Conservation (phyloP, 148 eudicot genomes). For the Rhododendron vialii region DNA sequence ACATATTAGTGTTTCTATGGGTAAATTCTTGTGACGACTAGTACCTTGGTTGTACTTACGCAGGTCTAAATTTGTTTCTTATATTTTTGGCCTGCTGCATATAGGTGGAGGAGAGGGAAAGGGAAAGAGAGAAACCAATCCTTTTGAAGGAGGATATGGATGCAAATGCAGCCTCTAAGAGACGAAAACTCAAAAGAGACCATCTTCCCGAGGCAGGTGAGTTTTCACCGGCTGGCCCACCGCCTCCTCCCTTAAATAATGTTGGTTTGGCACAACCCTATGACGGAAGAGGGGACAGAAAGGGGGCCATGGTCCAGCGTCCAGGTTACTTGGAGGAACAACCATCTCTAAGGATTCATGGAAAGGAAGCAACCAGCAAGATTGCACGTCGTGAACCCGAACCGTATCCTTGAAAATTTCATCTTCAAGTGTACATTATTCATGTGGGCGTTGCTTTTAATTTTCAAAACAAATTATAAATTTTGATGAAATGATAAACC, state of each 20-base stretch:
- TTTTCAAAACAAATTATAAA: neutral
- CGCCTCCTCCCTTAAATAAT: constrained; percentile 43
- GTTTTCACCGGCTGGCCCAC: constrained; percentile 61
- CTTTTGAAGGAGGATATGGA: constrained; percentile 75
- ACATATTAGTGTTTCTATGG: neutral
- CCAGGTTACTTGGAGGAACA: constrained; percentile 74
- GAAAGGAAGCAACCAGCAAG: constrained; percentile 73
- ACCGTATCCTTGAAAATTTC: constrained; percentile 68
- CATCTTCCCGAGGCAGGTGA: constrained; percentile 79
- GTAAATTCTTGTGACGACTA: neutral
- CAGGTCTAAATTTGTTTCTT: neutral
- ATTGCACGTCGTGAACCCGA: constrained; percentile 81
- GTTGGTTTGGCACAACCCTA: constrained; percentile 53
- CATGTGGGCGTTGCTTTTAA: neutral
- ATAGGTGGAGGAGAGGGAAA: constrained; percentile 78
- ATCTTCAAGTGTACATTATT: neutral
- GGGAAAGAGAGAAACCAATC: constrained; percentile 59
- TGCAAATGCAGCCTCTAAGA: constrained; percentile 63
- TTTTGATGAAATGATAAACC: neutral
- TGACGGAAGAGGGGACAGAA: constrained; percentile 84
- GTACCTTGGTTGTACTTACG: neutral
- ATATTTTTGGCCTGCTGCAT: constrained; percentile 9
- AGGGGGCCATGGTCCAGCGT: constrained; percentile 62
- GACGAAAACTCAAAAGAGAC: constrained; percentile 92
- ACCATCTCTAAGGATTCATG: constrained; percentile 63